phyloP scores from a whole-genome alignment of 805 yeast species.

The Sungouiozyma intestinalis region DNA sequence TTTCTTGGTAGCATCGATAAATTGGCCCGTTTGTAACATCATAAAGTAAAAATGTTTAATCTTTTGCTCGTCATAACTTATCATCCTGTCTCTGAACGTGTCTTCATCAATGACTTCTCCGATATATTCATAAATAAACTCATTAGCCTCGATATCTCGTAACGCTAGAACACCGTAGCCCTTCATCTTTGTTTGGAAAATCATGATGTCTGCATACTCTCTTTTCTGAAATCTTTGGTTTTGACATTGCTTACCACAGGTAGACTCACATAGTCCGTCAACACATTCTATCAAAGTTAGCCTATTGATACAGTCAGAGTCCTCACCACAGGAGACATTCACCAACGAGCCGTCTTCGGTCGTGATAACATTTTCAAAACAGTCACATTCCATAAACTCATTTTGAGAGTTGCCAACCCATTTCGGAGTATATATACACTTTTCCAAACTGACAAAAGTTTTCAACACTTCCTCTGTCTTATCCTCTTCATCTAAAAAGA shows the following conservation, averaged over 20 bases:
- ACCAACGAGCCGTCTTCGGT: slow-evolving; percentile 27
- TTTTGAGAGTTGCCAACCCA: slow-evolving; percentile 56
- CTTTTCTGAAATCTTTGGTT: slow-evolving; percentile 81
- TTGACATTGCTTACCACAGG: slow-evolving; percentile 69
- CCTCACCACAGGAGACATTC: slow-evolving; percentile 70
- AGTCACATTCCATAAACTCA: slow-evolving; percentile 83
- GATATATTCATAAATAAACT: slow-evolving; percentile 83
- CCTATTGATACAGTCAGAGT: slow-evolving; percentile 84
- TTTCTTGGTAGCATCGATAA: slow-evolving; percentile 85
- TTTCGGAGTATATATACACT: slow-evolving; percentile 54
- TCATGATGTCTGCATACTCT: slow-evolving; percentile 65
- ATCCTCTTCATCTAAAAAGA: slow-evolving; percentile 35
- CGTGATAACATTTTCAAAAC: slow-evolving; percentile 34
- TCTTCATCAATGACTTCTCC: slow-evolving; percentile 88
- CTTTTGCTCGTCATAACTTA: slow-evolving; percentile 56
- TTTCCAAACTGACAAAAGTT: slow-evolving; percentile 45
- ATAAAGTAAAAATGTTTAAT: slow-evolving; percentile 84
- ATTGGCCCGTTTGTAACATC: slow-evolving; percentile 90
- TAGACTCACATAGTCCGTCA: slow-evolving; percentile 42
- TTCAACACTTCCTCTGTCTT: slow-evolving; percentile 59
- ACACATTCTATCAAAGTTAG: slow-evolving; percentile 88
- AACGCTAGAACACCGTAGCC: slow-evolving; percentile 86
- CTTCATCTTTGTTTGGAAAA: slow-evolving; percentile 72
- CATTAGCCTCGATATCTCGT: slow-evolving; percentile 42
- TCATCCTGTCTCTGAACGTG: slow-evolving; percentile 64